Percentiles rank a stretch among this genome's conserved stretches.
These are phyloP conservation scores for Cupressus sempervirens DNA, from an alignment of 75 land plant species.

Conservation along the genomic window DNA sequence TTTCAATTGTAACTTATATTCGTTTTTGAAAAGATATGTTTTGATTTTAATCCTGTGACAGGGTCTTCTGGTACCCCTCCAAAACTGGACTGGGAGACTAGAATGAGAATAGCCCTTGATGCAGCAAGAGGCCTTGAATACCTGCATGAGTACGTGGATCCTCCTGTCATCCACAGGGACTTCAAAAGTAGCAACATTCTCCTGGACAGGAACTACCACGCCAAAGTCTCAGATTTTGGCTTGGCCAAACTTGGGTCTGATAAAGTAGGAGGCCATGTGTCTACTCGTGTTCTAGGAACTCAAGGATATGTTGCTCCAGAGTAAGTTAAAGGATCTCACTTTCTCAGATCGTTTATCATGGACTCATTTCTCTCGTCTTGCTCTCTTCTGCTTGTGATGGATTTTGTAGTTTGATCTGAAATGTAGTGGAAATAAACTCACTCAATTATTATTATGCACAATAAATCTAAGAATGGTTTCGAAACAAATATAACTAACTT, in stretches of 20 bases:
- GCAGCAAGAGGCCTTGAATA: conserved; percentile 79
- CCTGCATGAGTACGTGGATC: conserved; percentile 66
- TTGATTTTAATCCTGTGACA: conserved; percentile 12
- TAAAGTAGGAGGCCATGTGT: conserved; percentile 29
- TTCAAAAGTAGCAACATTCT: conserved; percentile 42
- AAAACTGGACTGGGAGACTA: conserved; percentile 64
- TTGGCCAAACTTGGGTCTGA: conserved; percentile 32
- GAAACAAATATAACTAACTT: background rate
- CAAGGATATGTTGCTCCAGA: conserved; percentile 36
- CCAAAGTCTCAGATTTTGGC: conserved; percentile 71
- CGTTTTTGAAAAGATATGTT: background rate
- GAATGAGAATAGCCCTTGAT: conserved; percentile 67
- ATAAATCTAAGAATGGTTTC: background rate
- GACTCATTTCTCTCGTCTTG: too few relatives aligned
- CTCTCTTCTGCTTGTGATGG: too few relatives aligned
- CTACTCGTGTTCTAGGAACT: conserved; percentile 29
- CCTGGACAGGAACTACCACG: conserved; percentile 41
- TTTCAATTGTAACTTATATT: background rate
- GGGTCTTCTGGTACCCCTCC: conserved; percentile 26
- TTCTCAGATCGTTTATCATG: background rate
- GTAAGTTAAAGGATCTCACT: conserved; percentile 16
- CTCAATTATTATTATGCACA: too few relatives aligned
- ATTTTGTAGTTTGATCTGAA: too few relatives aligned
- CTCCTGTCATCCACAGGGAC: conserved; percentile 92
- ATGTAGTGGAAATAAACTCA: too few relatives aligned